Conservation (phyloP, 352 stramenopile genomes). For the Phytopythium kandeliae region DNA sequence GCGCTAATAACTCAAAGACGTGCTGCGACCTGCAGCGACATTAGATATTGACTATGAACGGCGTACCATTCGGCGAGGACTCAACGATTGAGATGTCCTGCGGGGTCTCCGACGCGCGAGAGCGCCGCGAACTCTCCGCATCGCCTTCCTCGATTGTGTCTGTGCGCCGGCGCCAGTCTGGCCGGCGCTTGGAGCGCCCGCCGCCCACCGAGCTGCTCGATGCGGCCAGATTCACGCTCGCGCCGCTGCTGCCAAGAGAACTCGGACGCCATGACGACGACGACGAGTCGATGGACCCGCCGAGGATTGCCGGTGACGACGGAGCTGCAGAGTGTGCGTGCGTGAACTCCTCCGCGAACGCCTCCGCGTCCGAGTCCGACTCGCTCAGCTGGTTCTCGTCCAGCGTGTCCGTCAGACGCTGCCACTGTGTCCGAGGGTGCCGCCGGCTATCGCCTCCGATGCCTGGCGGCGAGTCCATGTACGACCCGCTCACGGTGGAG, state of each 20-base stretch:
- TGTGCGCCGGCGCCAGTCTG: constrained; percentile 32
- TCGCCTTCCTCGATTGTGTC: constrained; percentile 27
- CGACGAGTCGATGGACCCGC: constrained; percentile 6
- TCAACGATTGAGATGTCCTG: constrained; percentile 25
- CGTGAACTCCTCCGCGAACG: constrained; percentile 38
- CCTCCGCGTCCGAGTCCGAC: constrained; percentile 31
- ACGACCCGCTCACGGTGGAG: constrained; percentile 25
- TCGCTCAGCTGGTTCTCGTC: constrained; percentile 44
- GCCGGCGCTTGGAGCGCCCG: constrained; percentile 19
- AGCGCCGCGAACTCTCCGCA: constrained; percentile 2
- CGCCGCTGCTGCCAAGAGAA: constrained; percentile 18
- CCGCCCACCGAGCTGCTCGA: constrained; percentile 11
- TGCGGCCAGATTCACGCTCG: constrained; percentile 9
- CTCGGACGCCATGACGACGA: constrained; percentile 16
- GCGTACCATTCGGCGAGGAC: constrained; percentile 44
- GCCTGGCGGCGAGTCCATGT: constrained; percentile 35
- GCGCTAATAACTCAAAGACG: background rate
- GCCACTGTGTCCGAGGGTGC: constrained; percentile 12
- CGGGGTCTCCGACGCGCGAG: background rate
- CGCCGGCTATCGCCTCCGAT: constrained; percentile 14
- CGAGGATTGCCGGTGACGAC: constrained; percentile 21
- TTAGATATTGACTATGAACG: constrained; percentile 63
- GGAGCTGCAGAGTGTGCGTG: constrained; percentile 37
- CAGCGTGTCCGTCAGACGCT: constrained; percentile 20
- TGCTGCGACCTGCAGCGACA: background rate